These are phyloP conservation scores for Fusarium sp. DNA, from an alignment of 2,329 filamentous ascomycete species.

Conservation along the genomic window DNA sequence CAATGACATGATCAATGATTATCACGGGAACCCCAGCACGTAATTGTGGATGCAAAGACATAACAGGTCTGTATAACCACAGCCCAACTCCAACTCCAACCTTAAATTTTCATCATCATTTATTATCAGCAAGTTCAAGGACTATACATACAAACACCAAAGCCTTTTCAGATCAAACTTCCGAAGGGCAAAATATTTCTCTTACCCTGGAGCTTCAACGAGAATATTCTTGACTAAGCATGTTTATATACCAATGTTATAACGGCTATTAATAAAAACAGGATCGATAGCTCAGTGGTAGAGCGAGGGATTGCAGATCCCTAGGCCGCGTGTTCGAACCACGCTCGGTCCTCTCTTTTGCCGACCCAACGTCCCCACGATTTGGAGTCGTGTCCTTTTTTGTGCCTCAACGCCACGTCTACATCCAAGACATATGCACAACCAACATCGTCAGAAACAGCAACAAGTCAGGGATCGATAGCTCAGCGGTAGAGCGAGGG, in stretches of 20 bases:
- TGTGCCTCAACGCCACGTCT: conserved; percentile 11
- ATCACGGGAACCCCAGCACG: conserved; percentile 3
- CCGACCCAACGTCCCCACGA: background rate
- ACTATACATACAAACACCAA: background rate
- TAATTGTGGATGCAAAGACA: conserved; percentile 2
- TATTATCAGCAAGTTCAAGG: background rate
- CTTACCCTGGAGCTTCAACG: background rate
- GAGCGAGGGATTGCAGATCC: conserved; percentile 38
- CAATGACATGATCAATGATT: conserved; percentile 3
- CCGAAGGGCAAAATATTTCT: no score
- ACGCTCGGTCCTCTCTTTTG: conserved; percentile 36
- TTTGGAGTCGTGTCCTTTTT: conserved; percentile 8
- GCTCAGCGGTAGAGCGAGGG: conserved; percentile 37
- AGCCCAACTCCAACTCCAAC: no score
- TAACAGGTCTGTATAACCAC: background rate
- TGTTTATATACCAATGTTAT: rapidly evolving
- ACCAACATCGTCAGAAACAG: background rate
- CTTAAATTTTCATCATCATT: background rate
- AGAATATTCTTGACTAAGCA: rapidly evolving
- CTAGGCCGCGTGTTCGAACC: conserved; percentile 36
- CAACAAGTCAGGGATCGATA: conserved; percentile 20
- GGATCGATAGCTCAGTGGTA: conserved; percentile 39
- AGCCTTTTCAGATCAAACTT: background rate
- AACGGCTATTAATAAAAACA: rapidly evolving
- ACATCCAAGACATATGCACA: background rate